Percentiles rank a stretch among this genome's conserved stretches.
phyloP scores from a whole-genome alignment of 768 basidiomycete genomes.

The Pleurotus platypus region DNA sequence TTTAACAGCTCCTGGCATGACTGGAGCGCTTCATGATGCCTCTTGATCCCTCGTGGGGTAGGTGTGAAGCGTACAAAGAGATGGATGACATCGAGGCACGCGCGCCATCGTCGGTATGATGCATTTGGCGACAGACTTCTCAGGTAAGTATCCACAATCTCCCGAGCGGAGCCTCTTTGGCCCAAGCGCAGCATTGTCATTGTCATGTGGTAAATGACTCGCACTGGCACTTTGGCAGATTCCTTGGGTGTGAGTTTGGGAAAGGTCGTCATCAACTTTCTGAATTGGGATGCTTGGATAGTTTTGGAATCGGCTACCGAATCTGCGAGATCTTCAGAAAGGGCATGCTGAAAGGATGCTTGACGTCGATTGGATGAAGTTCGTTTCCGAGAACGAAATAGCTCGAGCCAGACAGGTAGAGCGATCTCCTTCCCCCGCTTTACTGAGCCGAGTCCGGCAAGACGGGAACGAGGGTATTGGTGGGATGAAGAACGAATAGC shows the following conservation, averaged over 20 bases:
- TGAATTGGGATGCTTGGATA: slow-evolving; percentile 21
- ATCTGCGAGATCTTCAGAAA: background rate
- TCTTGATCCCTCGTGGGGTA: slow-evolving; percentile 32
- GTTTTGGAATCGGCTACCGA: background rate
- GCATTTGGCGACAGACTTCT: slow-evolving; percentile 41
- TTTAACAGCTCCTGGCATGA: slow-evolving; percentile 41
- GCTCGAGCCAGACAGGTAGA: slow-evolving; percentile 38
- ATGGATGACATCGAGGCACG: slow-evolving; percentile 54
- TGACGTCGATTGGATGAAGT: slow-evolving; percentile 30
- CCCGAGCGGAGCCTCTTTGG: slow-evolving; percentile 33
- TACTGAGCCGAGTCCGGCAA: slow-evolving; percentile 3
- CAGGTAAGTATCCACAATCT: slow-evolving; percentile 48
- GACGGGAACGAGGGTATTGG: background rate
- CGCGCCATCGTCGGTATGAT: slow-evolving; percentile 24
- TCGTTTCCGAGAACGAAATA: slow-evolving; percentile 63
- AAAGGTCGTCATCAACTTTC: slow-evolving; percentile 36
- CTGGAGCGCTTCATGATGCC: slow-evolving; percentile 40
- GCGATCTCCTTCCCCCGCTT: slow-evolving; percentile 4
- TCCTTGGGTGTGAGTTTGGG: slow-evolving; percentile 33
- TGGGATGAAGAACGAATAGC: slow-evolving; percentile 12
- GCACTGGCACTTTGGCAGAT: slow-evolving; percentile 32
- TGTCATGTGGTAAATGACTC: slow-evolving; percentile 42
- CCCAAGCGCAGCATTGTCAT: slow-evolving; percentile 41
- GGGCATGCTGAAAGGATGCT: slow-evolving; percentile 14
- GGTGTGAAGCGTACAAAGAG: slow-evolving; percentile 37